A percentile compares a stretch with the other conserved stretches of the same genome.
Evolutionary conservation across 129 eudicot species (phyloP).

Genomic region (Centella asiatica): DNA sequence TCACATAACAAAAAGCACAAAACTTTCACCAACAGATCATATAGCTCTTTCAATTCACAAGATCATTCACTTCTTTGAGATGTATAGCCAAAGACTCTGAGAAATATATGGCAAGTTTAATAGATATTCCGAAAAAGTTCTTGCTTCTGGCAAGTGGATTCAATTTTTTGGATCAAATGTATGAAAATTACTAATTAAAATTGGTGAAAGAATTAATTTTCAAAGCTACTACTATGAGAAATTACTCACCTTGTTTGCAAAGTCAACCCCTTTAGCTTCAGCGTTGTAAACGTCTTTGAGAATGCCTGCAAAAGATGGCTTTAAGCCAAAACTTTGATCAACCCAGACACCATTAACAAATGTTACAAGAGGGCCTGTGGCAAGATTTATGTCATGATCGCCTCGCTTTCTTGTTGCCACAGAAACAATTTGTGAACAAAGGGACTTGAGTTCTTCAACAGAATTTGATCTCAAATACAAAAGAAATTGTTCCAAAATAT

Average conservation of each 20-base stretch:
- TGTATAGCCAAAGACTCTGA: not conserved
- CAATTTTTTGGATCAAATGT: no score
- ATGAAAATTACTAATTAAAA: no score
- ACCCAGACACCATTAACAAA: constrained; percentile 11
- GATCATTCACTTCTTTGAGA: not conserved
- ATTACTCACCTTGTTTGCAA: not conserved
- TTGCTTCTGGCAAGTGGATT: not conserved
- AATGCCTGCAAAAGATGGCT: constrained; percentile 17
- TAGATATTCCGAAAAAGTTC: not conserved
- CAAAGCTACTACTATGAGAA: not conserved
- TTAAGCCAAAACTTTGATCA: constrained; percentile 24
- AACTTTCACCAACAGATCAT: not conserved
- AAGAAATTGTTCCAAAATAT: constrained; percentile 6
- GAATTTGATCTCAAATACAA: not conserved
- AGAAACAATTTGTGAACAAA: not conserved
- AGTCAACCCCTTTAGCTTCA: constrained; percentile 15
- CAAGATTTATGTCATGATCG: not conserved
- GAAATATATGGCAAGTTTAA: no score
- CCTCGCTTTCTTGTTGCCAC: not conserved
- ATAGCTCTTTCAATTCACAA: not conserved
- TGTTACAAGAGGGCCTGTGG: not conserved
- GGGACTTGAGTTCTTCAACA: constrained; percentile 4
- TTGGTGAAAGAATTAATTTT: not conserved
- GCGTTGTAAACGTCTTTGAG: constrained; percentile 19
- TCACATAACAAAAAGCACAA: not conserved